Conservation (phyloP, 2,329 filamentous ascomycete genomes). For the Exophiala xenobiotica region DNA sequence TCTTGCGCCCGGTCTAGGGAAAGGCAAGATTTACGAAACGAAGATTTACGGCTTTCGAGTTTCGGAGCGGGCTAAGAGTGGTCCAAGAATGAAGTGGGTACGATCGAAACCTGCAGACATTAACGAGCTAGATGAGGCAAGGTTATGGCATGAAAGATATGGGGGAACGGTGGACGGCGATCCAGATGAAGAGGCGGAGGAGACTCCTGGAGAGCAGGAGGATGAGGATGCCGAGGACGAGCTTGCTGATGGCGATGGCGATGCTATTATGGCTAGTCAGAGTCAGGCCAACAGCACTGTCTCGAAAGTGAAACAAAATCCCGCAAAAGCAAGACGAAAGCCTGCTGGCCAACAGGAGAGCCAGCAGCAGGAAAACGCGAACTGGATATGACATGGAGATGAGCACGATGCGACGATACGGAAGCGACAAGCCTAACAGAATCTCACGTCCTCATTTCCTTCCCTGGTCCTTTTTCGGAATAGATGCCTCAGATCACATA, state of each 20-base stretch:
- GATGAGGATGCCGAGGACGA: slow-evolving; percentile 43
- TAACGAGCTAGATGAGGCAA: slow-evolving; percentile 74
- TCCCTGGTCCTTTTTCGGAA: no score
- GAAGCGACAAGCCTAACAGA: no score
- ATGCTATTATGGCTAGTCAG: slow-evolving; percentile 27
- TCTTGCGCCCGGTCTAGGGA: slow-evolving; percentile 81
- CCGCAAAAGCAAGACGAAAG: neutral
- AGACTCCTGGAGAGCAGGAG: slow-evolving; percentile 44
- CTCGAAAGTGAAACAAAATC: neutral
- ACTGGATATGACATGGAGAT: slow-evolving; percentile 1
- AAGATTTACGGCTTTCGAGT: slow-evolving; percentile 96
- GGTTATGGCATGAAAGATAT: slow-evolving; percentile 38
- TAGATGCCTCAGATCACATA: no score
- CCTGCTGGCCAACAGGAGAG: neutral
- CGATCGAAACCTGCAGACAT: slow-evolving; percentile 78
- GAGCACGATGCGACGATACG: no score
- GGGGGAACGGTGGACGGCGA: slow-evolving; percentile 33
- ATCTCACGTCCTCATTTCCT: no score
- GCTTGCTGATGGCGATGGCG: slow-evolving; percentile 29
- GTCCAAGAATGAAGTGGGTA: slow-evolving; percentile 96
- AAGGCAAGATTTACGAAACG: slow-evolving; percentile 83
- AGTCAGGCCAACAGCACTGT: slow-evolving; percentile 1
- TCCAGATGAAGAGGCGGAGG: slow-evolving; percentile 37
- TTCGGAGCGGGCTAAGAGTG: slow-evolving; percentile 82
- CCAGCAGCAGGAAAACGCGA: neutral